A percentile compares a stretch with the other conserved stretches of the same genome.
Evolutionary conservation across 352 stramenopile species (phyloP).

Genomic region (Peronospora farinosa): DNA sequence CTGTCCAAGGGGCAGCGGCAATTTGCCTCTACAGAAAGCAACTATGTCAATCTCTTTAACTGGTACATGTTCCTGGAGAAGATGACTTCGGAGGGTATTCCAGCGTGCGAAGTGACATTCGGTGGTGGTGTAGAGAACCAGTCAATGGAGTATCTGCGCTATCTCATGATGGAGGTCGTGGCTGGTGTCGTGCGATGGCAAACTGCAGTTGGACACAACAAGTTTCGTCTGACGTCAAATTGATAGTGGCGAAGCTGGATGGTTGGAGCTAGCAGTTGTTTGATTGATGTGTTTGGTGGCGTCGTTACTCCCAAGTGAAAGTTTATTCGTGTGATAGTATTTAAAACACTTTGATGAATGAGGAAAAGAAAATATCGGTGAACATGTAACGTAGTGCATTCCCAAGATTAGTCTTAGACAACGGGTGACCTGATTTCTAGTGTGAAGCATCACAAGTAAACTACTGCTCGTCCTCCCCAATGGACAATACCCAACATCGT

Average conservation of each 20-base stretch:
- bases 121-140: constrained; percentile 48
- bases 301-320: no score
- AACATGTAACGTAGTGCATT: no score
- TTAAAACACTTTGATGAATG: no score
- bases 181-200: constrained; percentile 61
- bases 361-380: no score
- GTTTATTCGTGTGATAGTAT: no score
- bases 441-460: no score
- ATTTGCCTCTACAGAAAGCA: constrained; percentile 44
- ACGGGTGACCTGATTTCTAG: no score
- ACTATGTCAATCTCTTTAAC: constrained; percentile 60
- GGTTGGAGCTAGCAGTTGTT: no score
- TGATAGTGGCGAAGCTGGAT: constrained; percentile 3
- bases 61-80: constrained; percentile 74
- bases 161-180: constrained; percentile 63
- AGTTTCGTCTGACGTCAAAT: constrained; percentile 36
- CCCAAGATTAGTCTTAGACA: no score
- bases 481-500: no score
- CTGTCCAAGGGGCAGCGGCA: constrained; percentile 34
- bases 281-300: no score
- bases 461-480: no score
- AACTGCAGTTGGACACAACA: constrained; percentile 49
- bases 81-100: constrained; percentile 10
- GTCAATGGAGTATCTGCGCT: constrained; percentile 47
- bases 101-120: constrained; percentile 59